Conservation (phyloP, 495 filamentous ascomycete species). For the Parmelia sp. region DNA sequence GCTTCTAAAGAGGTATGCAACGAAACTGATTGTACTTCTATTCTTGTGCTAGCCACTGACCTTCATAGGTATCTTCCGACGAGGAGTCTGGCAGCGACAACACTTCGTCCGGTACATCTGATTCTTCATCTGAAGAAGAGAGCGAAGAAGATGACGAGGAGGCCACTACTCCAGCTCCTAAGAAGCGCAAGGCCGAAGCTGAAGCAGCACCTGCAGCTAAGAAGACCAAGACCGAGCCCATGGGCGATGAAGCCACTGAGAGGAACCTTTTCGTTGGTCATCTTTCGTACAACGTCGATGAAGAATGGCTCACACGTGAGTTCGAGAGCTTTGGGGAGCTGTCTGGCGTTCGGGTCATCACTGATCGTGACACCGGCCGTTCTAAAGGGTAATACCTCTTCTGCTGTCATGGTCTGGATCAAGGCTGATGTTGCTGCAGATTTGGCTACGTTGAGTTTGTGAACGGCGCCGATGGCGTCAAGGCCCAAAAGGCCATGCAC, state of each 20-base stretch:
- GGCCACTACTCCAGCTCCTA: conserved; percentile 45
- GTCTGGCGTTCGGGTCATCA: conserved; percentile 69
- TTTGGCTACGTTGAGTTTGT: conserved; percentile 96
- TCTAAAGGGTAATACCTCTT: conserved; percentile 64
- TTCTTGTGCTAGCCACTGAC: conserved; percentile 12
- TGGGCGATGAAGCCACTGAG: conserved; percentile 48
- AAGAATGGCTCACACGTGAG: conserved; percentile 79
- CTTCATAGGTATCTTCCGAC: conserved; percentile 8
- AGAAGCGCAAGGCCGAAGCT: conserved; percentile 88
- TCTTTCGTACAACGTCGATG: conserved; percentile 91
- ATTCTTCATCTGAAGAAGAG: conserved; percentile 48
- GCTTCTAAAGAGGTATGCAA: conserved; percentile 16
- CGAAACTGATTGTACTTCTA: conserved; percentile 29
- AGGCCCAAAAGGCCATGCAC: conserved; percentile 76
- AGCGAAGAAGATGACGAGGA: conserved; percentile 41
- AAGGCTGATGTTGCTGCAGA: conserved; percentile 37
- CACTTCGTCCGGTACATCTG: conserved; percentile 33
- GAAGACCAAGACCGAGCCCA: conserved; percentile 70
- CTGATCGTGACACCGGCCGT: conserved; percentile 72
- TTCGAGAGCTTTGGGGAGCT: conserved; percentile 82
- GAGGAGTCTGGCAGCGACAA: conserved; percentile 34
- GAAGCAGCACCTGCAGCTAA: conserved; percentile 59
- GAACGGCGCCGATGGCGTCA: conserved; percentile 58
- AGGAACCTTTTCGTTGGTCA: conserved; percentile 87
- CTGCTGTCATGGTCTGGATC: not conserved